Conservation (phyloP, 1,139 yeast genomes). For the Candida sp. region DNA sequence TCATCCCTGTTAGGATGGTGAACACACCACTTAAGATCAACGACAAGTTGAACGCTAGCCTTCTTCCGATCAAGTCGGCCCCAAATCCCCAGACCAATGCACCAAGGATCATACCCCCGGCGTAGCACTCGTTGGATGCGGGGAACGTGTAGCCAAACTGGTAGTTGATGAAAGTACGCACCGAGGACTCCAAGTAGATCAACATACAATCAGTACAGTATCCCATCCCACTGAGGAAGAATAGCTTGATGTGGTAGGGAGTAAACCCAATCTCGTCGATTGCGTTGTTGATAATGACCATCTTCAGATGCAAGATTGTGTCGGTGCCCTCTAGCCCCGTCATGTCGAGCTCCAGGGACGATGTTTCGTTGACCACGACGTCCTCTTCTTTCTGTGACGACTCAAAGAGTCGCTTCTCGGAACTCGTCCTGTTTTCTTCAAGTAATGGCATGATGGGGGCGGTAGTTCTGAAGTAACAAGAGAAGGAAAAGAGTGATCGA, state of each 20-base stretch:
- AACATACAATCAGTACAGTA: conserved; percentile 67
- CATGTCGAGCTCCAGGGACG: conserved; percentile 22
- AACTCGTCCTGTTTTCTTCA: too few relatives aligned
- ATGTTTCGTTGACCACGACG: not conserved
- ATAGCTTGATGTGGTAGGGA: conserved; percentile 35
- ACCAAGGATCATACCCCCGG: conserved; percentile 57
- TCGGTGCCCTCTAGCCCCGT: conserved; percentile 29
- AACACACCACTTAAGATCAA: conserved; percentile 55
- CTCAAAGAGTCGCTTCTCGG: not conserved
- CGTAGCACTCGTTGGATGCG: conserved; percentile 28
- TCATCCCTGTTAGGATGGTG: conserved; percentile 58
- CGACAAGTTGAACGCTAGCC: conserved; percentile 57
- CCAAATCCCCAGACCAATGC: conserved; percentile 61
- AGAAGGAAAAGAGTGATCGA: too few relatives aligned
- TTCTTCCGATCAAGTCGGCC: conserved; percentile 64
- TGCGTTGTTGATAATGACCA: conserved; percentile 33
- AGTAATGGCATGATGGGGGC: too few relatives aligned
- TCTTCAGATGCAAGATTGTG: conserved; percentile 26
- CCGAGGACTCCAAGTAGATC: conserved; percentile 42
- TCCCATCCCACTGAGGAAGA: conserved; percentile 64
- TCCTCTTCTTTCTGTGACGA: conserved; percentile 3
- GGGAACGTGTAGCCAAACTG: conserved; percentile 43
- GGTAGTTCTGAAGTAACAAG: too few relatives aligned
- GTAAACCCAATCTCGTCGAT: conserved; percentile 43
- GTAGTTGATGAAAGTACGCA: conserved; percentile 42